These are phyloP conservation scores for Monosporascus sp. DNA, from an alignment of 2,329 filamentous ascomycete genomes.

Conservation along the genomic window DNA sequence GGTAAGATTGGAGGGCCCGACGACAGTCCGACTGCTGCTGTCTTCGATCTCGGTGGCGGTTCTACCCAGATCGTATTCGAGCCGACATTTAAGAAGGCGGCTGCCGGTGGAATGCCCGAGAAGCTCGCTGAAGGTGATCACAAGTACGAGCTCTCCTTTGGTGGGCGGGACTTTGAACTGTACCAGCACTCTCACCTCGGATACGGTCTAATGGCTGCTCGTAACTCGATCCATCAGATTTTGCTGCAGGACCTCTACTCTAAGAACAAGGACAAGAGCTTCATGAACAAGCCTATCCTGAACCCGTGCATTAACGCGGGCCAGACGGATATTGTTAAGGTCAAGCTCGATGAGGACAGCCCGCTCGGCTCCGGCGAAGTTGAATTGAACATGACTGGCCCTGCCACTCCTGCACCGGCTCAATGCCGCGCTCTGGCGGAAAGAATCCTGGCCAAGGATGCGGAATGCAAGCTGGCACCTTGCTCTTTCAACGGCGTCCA, in stretches of 20 bases:
- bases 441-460: constrained; percentile 84
- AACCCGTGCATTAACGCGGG: constrained; percentile 70
- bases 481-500: constrained; percentile 98
- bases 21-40: constrained; percentile 81
- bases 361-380: constrained; percentile 54
- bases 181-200: constrained; percentile 98
- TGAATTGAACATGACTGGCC: constrained; percentile 83
- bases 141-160: constrained; percentile 89
- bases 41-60: constrained; percentile 93
- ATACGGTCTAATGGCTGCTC: constrained; percentile 93
- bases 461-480: constrained; percentile 74
- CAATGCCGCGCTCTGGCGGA: constrained; percentile 90
- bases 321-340: constrained; percentile 66
- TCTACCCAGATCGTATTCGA: constrained; percentile 99
- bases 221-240: constrained; percentile 73
- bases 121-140: constrained; percentile 85
- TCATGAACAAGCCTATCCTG: constrained; percentile 26
- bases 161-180: constrained; percentile 82
- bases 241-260: constrained; percentile 68
- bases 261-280: constrained; percentile 45
- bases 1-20: constrained; percentile 95
- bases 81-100: constrained; percentile 76
- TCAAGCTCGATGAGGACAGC: constrained; percentile 64
- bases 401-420: constrained; percentile 65
- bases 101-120: constrained; percentile 75